Evolutionary conservation across 805 yeast genomes (phyloP).

Genomic region (Teunomyces gatunensis): DNA sequence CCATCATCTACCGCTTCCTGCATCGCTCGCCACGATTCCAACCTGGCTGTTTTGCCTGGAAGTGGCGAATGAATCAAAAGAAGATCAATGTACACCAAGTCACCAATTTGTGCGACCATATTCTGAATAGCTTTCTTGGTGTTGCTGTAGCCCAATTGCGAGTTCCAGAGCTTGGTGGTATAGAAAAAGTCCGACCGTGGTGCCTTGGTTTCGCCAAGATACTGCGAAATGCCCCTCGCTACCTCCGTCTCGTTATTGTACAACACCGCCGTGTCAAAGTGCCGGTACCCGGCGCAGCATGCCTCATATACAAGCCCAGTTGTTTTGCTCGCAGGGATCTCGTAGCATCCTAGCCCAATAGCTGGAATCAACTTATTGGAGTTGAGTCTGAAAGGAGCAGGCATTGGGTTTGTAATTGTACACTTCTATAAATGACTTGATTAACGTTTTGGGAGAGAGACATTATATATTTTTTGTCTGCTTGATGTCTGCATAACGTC

Average conservation of each 20-base stretch:
- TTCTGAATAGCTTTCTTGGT: slow-evolving; percentile 59
- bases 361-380: slow-evolving; percentile 40
- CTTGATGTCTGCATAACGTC: too few relatives aligned
- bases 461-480: too few relatives aligned
- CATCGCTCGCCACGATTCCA: slow-evolving; percentile 53
- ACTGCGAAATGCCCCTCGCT: slow-evolving; percentile 55
- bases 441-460: too few relatives aligned
- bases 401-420: not conserved
- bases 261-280: slow-evolving; percentile 71
- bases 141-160: slow-evolving; percentile 16
- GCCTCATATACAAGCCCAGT: slow-evolving; percentile 52
- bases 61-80: slow-evolving; percentile 62
- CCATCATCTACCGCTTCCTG: slow-evolving; percentile 55
- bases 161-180: slow-evolving; percentile 74
- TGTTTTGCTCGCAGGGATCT: slow-evolving; percentile 33
- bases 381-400: slow-evolving; percentile 19
- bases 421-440: too few relatives aligned
- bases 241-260: slow-evolving; percentile 68
- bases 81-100: slow-evolving; percentile 67
- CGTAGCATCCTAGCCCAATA: slow-evolving; percentile 52
- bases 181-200: slow-evolving; percentile 33
- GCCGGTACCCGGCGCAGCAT: slow-evolving; percentile 62
- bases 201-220: slow-evolving; percentile 35
- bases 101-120: slow-evolving; percentile 50
- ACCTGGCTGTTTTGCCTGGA: slow-evolving; percentile 39